Base-by-base conservation (phyloP, 306 rosid species). In the Trifolium pratense region DNA sequence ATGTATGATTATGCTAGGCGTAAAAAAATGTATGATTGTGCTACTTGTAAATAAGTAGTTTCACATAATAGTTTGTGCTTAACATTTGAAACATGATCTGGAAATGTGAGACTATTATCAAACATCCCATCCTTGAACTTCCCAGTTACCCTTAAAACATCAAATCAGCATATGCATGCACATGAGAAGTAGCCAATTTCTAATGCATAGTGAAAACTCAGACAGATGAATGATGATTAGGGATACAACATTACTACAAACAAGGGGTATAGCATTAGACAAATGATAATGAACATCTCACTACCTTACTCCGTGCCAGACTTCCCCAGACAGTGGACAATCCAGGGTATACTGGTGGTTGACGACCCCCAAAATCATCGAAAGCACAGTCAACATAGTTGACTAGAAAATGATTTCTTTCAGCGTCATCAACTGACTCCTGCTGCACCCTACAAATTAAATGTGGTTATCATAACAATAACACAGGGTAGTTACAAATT, bases 281-380 rank as follows among this genome's bases (percentile, higher is more conserved):
- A 73, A 63, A 70, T 61, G 66, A 77, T 37, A 74, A 78, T 9
- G 73, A 77, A 66, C 74, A 57, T 29, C 36, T 9, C 39, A 16
- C 56, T 82, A 89, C 99, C 96, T 94, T 94, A 74, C 99, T 94
- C 62, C 99, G 94, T 42, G 99, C 99, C 91, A 94, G 84, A 84
- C 99, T 94, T 83, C 99, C 99, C 99, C 99, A 94, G 42, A 94
- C 99, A 77, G 99, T 94, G 65, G 99, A 88, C 68, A 94, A 82
- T 62, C 99, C 99, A 69, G 99, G 99, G 78, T 94, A 94, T 32
- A 94, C 99, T 1, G 99, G 99, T 29, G 97, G 96, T 82, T 94
- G 99, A 20, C 93, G 96, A 73, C 99, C 99, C 60, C 97, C 99
- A 80, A 94, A 94, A 86, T 94, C 99, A 88, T 94, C 99, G 77